phyloP scores from a whole-genome alignment of 768 basidiomycete genomes.

The Leccinum obscurum region DNA sequence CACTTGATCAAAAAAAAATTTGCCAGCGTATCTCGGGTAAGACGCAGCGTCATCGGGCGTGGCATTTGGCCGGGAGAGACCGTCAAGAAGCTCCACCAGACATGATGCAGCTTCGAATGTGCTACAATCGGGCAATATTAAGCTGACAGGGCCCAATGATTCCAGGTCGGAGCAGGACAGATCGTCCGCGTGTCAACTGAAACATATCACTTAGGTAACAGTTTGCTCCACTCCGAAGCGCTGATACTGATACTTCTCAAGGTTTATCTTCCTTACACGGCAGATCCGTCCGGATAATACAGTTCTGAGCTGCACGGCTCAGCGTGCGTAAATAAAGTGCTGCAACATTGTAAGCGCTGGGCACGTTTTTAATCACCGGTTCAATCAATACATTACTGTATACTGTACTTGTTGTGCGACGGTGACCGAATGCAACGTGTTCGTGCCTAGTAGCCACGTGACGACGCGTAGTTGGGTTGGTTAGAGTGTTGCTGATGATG shows the following conservation, averaged over 20 bases:
- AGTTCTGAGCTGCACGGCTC: background rate
- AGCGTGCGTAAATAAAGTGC: background rate
- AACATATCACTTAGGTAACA: constrained; percentile 13
- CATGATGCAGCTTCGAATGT: background rate
- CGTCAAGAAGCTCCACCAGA: background rate
- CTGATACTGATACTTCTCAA: constrained; percentile 7
- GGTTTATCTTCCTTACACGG: no score
- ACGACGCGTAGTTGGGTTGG: constrained; percentile 1
- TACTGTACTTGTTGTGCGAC: no score
- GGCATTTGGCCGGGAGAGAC: background rate
- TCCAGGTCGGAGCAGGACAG: background rate
- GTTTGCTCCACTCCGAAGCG: constrained; percentile 23
- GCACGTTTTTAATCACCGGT: constrained; percentile 3
- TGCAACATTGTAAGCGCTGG: background rate
- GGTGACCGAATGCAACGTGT: background rate
- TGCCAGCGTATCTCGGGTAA: background rate
- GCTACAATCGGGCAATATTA: background rate
- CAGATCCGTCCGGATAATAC: background rate
- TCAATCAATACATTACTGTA: background rate
- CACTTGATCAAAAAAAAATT: constrained; percentile 11
- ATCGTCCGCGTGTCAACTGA: constrained; percentile 15
- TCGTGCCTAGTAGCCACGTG: constrained; percentile 16
- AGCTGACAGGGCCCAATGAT: background rate
- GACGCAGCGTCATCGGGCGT: background rate
- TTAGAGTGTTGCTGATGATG: background rate